Evolutionary conservation across 306 rosid genomes (phyloP), one percentile per base, ranked within the genome.

Genomic region (Cucumis hystrix): DNA sequence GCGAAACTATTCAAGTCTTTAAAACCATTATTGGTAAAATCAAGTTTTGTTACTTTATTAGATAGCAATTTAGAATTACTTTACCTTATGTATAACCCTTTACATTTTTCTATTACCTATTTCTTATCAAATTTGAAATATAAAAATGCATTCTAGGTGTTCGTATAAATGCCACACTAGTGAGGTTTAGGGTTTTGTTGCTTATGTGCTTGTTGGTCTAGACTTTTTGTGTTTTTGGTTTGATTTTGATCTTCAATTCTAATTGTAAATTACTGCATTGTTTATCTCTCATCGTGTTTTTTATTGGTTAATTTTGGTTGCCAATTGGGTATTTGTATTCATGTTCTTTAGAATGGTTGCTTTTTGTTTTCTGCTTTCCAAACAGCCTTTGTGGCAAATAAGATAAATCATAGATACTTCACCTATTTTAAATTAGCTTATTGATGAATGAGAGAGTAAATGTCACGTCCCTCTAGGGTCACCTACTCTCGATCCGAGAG

Each of bases 201-300:
- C 39, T 16, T 73, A 17, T 73, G 10, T 51, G 41, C 43, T 40
- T 39, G 7, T 40, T 40, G 52, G 16, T 39, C n/a, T 8, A 4
- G 3, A 39, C 28, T 20, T 56, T 78, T 79, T 82, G 82, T 85
- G 75, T 72, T 78, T 77, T 64, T 35, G 55, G 70, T 45, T 6
- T 74, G 6, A 23, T n/a, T 23, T 17, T n/a, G 78, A 33, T 25
- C 54, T 57, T 57, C 71, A 35, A 40, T 45, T 71, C 7, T 67
- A 56, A 21, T 66, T 41, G 3, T 72, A 16, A 72, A 25, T 51
- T 72, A 10, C 60, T 16, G 37, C 61, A 51, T 25, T 72, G 77
- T 51, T 51, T 51, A 1, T 6, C 16, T 14, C 16, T 14, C 30
- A 14, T 41, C n/a, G 74, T 20, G 55, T 68, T 41, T 5, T 41